Evolutionary conservation across 139 green algal species (phyloP).

Genomic region (Haematococcus lacustris): DNA sequence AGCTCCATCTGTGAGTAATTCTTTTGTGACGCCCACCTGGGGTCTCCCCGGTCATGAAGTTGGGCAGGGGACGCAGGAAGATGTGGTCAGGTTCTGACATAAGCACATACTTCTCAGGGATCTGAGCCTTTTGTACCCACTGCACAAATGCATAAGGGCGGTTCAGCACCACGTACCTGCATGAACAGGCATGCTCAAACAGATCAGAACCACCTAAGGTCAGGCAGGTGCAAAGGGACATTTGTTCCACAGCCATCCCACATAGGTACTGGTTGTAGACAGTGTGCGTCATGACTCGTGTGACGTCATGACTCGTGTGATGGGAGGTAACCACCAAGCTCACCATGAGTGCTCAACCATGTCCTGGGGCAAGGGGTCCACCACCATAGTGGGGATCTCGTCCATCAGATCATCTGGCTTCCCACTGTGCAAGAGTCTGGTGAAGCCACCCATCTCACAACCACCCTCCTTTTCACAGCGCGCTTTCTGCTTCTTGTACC

Average conservation of each 20-base stretch:
- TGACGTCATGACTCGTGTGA: too few relatives aligned
- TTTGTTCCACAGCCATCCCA: not conserved
- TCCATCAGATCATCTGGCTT: conserved; percentile 85
- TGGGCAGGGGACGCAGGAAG: conserved; percentile 86
- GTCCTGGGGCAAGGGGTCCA: conserved; percentile 65
- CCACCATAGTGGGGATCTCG: conserved; percentile 87
- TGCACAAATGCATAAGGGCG: conserved; percentile 90
- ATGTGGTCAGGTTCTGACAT: conserved; percentile 97
- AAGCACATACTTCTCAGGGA: conserved; percentile 85
- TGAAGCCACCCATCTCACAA: conserved; percentile 79
- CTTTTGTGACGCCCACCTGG: conserved; percentile 27
- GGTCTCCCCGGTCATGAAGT: conserved; percentile 71
- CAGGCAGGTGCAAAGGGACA: too few relatives aligned
- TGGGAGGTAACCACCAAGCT: too few relatives aligned
- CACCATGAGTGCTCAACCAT: conserved; percentile 62
- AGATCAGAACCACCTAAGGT: too few relatives aligned
- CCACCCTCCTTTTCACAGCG: conserved; percentile 52
- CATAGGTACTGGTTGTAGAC: too few relatives aligned
- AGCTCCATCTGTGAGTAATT: too few relatives aligned
- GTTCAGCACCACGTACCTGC: conserved; percentile 89
- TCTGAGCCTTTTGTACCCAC: conserved; percentile 69
- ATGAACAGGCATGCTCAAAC: not conserved
- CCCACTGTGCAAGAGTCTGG: conserved; percentile 88
- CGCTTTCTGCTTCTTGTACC: conserved; percentile 70
- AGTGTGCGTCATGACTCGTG: too few relatives aligned